A percentile compares a stretch with the other conserved stretches of the same genome.
These are phyloP conservation scores for Kazachstania viticola DNA, from an alignment of 805 yeast genomes.

Conservation along the genomic window DNA sequence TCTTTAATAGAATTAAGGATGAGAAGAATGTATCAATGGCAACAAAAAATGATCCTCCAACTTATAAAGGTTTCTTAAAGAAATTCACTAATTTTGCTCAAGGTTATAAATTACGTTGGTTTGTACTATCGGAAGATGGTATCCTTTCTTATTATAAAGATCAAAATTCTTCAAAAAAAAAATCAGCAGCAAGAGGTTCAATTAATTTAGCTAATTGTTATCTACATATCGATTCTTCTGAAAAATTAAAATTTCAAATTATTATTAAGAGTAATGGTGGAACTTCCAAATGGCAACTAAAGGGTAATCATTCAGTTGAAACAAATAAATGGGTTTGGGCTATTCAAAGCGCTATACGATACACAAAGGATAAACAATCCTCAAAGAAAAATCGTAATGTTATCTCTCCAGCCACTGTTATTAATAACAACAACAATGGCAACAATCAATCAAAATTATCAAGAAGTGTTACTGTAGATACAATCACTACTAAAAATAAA, in stretches of 20 bases:
- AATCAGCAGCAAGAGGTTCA: constrained; percentile 81
- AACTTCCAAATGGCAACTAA: constrained; percentile 74
- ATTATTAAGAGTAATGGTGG: constrained; percentile 47
- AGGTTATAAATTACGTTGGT: constrained; percentile 92
- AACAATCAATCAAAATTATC: not conserved
- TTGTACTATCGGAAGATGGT: constrained; percentile 72
- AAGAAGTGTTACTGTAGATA: not conserved
- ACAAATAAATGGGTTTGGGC: constrained; percentile 98
- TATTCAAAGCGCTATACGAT: constrained; percentile 80
- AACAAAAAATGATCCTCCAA: constrained; percentile 46
- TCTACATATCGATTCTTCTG: constrained; percentile 81
- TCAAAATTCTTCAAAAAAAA: constrained; percentile 68
- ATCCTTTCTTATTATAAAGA: constrained; percentile 77
- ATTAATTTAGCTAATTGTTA: constrained; percentile 72
- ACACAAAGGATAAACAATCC: constrained; percentile 56
- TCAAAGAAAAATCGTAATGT: constrained; percentile 8
- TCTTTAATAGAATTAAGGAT: constrained; percentile 11
- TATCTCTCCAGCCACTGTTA: constrained; percentile 14
- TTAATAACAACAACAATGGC: constrained; percentile 2
- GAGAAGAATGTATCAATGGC: constrained; percentile 56
- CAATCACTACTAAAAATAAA: too few species aligned
- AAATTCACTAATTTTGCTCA: constrained; percentile 97
- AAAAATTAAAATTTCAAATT: constrained; percentile 82
- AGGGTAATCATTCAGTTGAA: constrained; percentile 90
- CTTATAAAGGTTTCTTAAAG: constrained; percentile 80